These are phyloP conservation scores for Didymella pinodella DNA, from an alignment of 2,329 filamentous ascomycete genomes.

Conservation along the genomic window DNA sequence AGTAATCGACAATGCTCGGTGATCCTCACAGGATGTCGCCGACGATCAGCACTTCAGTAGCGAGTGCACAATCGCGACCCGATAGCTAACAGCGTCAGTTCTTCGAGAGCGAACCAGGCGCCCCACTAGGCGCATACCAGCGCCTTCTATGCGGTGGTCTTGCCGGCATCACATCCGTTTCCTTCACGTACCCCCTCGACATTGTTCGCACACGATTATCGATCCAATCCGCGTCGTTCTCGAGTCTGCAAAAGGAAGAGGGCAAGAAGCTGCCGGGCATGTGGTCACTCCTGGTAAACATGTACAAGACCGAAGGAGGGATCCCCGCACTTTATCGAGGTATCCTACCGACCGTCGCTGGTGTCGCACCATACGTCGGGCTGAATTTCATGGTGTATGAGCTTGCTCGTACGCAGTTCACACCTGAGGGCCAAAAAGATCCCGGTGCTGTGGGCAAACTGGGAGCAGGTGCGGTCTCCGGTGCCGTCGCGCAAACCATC, in stretches of 20 bases:
- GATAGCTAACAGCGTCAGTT: constrained; percentile 57
- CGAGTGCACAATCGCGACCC: not conserved
- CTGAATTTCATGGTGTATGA: constrained; percentile 99
- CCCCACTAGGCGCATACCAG: constrained; percentile 74
- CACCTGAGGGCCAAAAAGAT: constrained; percentile 85
- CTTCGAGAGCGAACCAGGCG: constrained; percentile 78
- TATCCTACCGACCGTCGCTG: constrained; percentile 91
- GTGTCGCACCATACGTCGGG: constrained; percentile 95
- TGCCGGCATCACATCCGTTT: constrained; percentile 94
- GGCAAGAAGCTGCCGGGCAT: constrained; percentile 79
- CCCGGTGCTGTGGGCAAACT: constrained; percentile 83
- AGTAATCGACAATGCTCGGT: not conserved
- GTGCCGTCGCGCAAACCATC: constrained; percentile 94
- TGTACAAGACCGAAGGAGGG: constrained; percentile 94
- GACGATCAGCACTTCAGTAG: not conserved
- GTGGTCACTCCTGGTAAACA: constrained; percentile 80
- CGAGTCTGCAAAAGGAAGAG: constrained; percentile 65
- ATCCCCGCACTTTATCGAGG: constrained; percentile 87
- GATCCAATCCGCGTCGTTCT: constrained; percentile 96
- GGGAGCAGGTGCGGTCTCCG: constrained; percentile 89
- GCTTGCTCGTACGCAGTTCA: constrained; percentile 81
- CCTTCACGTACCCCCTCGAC: constrained; percentile 93
- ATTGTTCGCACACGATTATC: constrained; percentile 95
- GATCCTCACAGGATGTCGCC: not conserved
- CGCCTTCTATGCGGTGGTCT: constrained; percentile 89